Percentiles rank a stretch among this genome's conserved stretches.
These are phyloP conservation scores for Raphanus sativus DNA, from an alignment of 345 rosid species.

Conservation along the genomic window DNA sequence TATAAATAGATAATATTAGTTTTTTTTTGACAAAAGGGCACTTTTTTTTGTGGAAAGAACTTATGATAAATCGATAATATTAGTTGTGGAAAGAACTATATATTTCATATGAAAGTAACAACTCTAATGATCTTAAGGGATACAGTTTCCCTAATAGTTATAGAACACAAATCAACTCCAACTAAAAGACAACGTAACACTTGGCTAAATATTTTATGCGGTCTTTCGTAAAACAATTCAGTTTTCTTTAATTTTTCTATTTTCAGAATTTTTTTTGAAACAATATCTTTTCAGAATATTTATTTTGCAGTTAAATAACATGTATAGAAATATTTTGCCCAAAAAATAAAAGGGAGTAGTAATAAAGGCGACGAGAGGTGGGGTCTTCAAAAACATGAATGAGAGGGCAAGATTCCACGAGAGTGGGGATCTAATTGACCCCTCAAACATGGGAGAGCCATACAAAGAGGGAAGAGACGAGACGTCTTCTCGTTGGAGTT, in stretches of 20 bases:
- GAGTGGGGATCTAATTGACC: constrained; percentile 27
- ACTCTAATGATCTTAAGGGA: background rate
- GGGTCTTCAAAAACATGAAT: background rate
- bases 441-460: constrained; percentile 30
- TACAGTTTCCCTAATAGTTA: too few species aligned
- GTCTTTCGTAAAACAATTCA: background rate
- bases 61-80: background rate
- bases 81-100: background rate
- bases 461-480: constrained; percentile 1
- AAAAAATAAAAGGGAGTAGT: too few species aligned
- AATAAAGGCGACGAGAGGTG: background rate
- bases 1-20: too few species aligned
- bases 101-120: background rate
- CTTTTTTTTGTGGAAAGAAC: too few species aligned
- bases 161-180: background rate
- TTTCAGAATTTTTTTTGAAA: too few species aligned
- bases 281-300: background rate
- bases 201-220: background rate
- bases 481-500: constrained; percentile 21
- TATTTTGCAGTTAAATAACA: background rate
- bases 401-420: constrained; percentile 23
- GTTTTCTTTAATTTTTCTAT: background rate
- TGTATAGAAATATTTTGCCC: too few species aligned
- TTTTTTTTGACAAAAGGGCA: too few species aligned
- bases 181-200: background rate